Evolutionary conservation across 1,284 basidiomycete genomes (phyloP), one percentile per base, ranked within the genome.

Genomic region (Exobasidium cylindrosporum): DNA sequence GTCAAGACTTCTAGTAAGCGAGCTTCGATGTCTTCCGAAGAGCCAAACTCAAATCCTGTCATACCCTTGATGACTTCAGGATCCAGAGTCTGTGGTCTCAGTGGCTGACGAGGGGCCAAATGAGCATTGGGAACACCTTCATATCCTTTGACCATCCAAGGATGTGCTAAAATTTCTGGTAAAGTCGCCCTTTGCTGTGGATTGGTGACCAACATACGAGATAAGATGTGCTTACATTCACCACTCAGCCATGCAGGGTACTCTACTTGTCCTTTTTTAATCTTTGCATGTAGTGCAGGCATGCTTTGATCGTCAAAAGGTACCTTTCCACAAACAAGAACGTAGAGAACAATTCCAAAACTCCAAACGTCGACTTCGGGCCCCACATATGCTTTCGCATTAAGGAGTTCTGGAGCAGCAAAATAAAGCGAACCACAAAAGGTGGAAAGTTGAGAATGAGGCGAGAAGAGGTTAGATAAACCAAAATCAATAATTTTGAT

Each of bases 401-500:
- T 97, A 59, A 98, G 86, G 30, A 98, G 84, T 80, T 98, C 94
- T 2, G 95, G 96, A 0, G 95, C 95, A 45, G 95, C 94, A 83
- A 98, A 98, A 83, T 98, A 99, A 21, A 98, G 84, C 1, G 91
- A 96, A 26, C 95, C 94, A 74, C 95, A 98, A 80, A 98, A 99
- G 0, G 96, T 98, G 29, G 89, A 87, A 0, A 98, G 87, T 76
- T 95, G 90, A 45, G 83, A 80, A 24, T 83, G 80, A 1, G 96
- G 95, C 68, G 95, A 88, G 81, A 88, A 97, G n/a, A 98, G 85
- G 81, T 98, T 99, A 29, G 93, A 97, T 10, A 99, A 85, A 49
- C 95, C 95, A 82, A 98, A 99, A 82, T 98, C 95, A 81, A 98
- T 98, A 67, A 98, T 97, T 84, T 98, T 98, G 85, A 97, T 97